phyloP scores from a whole-genome alignment of 1,284 basidiomycete species.

The Marasmius oreades region DNA sequence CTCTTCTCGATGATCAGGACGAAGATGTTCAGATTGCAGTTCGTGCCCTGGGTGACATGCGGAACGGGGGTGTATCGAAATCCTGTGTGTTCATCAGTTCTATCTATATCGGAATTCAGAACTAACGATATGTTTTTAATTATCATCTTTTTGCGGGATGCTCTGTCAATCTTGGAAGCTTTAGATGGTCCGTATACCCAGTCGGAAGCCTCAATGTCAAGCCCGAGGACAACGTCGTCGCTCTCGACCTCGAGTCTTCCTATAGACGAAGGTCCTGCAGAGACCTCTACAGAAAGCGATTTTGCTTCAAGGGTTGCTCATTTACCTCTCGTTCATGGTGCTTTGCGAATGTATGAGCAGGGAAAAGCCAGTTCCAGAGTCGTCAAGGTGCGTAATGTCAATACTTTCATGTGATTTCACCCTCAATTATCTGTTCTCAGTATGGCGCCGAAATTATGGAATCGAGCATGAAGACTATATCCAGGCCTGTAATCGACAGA shows the following conservation, averaged over 20 bases:
- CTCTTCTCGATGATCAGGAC: conserved; percentile 16
- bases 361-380: conserved; percentile 76
- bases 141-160: not conserved
- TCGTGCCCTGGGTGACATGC: conserved; percentile 66
- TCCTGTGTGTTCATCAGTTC: conserved; percentile 1
- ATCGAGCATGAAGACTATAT: conserved; percentile 79
- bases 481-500: conserved; percentile 80
- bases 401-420: conserved; percentile 17
- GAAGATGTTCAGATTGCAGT: conserved; percentile 66
- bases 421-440: conserved; percentile 31
- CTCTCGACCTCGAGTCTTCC: conserved; percentile 11
- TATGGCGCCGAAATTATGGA: conserved; percentile 89
- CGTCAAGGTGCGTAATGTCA: conserved; percentile 54
- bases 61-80: conserved; percentile 34
- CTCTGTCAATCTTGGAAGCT: not conserved
- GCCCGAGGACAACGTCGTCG: conserved; percentile 6
- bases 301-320: conserved; percentile 33
- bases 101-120: not conserved
- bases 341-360: conserved; percentile 70
- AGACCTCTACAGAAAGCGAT: conserved; percentile 26
- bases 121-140: conserved; percentile 1
- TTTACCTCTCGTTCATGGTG: conserved; percentile 62
- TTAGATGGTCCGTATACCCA: conserved; percentile 6
- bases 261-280: conserved; percentile 1
- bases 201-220: conserved; percentile 15